Evolutionary conservation across 306 rosid genomes (phyloP).

Genomic region (Phaseolus lunatus): DNA sequence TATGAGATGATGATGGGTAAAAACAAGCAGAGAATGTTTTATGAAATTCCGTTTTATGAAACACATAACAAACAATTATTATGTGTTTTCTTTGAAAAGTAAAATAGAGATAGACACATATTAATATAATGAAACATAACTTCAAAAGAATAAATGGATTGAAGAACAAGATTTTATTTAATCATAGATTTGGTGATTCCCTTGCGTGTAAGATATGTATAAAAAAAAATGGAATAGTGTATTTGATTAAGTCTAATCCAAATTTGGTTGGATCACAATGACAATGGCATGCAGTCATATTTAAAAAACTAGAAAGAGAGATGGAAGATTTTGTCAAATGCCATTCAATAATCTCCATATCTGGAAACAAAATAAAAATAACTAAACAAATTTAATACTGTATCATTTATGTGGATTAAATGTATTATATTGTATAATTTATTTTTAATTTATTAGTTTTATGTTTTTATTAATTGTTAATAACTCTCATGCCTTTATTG

Average conservation of each 20-base stretch:
- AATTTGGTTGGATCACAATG: constrained; percentile 19
- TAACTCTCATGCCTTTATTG: no score
- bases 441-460: no score
- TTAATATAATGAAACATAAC: neutral
- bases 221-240: neutral
- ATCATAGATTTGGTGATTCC: neutral
- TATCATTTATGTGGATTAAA: no score
- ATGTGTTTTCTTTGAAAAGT: neutral
- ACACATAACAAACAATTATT: neutral
- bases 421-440: no score
- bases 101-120: neutral
- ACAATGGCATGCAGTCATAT: neutral
- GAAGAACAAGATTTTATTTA: neutral
- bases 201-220: neutral
- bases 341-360: neutral
- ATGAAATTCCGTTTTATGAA: no score
- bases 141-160: neutral
- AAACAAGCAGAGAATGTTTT: no score
- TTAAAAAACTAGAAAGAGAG: neutral
- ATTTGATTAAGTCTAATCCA: constrained; percentile 27
- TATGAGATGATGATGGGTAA: no score
- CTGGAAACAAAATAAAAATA: no score
- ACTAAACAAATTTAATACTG: no score
- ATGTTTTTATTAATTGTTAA: no score
- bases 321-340: neutral